Evolutionary conservation across 2,329 filamentous ascomycete species (phyloP).

Genomic region (Scleromitrula shiraiana): DNA sequence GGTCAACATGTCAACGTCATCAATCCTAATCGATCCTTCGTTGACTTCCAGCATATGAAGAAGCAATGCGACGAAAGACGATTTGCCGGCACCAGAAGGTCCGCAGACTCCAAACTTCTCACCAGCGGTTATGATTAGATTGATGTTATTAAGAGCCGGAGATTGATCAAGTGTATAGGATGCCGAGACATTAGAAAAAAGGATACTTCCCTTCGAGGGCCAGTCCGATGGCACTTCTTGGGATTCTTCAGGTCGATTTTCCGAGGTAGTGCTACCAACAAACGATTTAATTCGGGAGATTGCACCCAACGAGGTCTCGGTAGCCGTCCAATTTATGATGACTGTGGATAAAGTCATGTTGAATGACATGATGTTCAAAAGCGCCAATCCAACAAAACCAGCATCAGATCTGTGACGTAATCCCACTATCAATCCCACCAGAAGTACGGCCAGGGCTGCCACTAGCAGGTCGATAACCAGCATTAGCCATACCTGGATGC

Average conservation of each 20-base stretch:
- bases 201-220: slow-evolving; percentile 24
- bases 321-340: slow-evolving; percentile 18
- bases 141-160: slow-evolving; percentile 24
- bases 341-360: slow-evolving; percentile 15
- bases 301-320: slow-evolving; percentile 23
- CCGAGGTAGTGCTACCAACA: slow-evolving; percentile 8
- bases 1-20: slow-evolving; percentile 37
- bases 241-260: slow-evolving; percentile 13
- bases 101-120: slow-evolving; percentile 44
- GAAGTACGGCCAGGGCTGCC: slow-evolving; percentile 23
- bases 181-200: slow-evolving; percentile 26
- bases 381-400: slow-evolving; percentile 24
- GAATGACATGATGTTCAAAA: slow-evolving; percentile 24
- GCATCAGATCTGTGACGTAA: slow-evolving; percentile 19
- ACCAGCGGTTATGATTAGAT: slow-evolving; percentile 36
- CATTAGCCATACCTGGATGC: slow-evolving; percentile 49
- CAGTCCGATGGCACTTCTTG: slow-evolving; percentile 14
- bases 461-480: slow-evolving; percentile 32
- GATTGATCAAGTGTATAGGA: slow-evolving; percentile 21
- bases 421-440: slow-evolving; percentile 28
- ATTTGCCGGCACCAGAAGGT: slow-evolving; percentile 35
- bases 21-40: slow-evolving; percentile 36
- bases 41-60: slow-evolving; percentile 41
- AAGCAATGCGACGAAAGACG: slow-evolving; percentile 37
- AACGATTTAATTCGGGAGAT: slow-evolving; percentile 15